A percentile compares a stretch with the other conserved stretches of the same genome.
These are phyloP conservation scores for Lodderomyces elongisporus DNA, from an alignment of 1,139 yeast species.

Conservation along the genomic window DNA sequence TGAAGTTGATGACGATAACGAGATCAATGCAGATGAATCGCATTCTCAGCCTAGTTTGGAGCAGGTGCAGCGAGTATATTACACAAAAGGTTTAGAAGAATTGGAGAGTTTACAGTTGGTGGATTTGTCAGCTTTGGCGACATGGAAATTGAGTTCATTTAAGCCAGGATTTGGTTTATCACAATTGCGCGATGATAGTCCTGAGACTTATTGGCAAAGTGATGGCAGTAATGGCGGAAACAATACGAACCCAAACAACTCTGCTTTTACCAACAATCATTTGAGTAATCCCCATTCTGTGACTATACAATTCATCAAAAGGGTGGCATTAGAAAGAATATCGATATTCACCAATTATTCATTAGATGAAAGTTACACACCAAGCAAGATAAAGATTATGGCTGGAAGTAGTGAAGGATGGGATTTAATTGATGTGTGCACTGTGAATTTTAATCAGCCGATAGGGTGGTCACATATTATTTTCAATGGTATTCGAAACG, in stretches of 20 bases:
- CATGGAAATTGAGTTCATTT: slow-evolving; percentile 78
- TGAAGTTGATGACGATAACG: slow-evolving; percentile 1
- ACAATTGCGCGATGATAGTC: slow-evolving; percentile 70
- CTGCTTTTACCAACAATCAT: slow-evolving; percentile 29
- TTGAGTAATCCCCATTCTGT: slow-evolving; percentile 77
- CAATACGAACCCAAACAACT: slow-evolving; percentile 18
- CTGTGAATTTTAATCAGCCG: slow-evolving; percentile 63
- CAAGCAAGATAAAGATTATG: slow-evolving; percentile 61
- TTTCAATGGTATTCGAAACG: slow-evolving; percentile 57
- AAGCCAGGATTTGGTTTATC: slow-evolving; percentile 71
- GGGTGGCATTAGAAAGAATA: slow-evolving; percentile 65
- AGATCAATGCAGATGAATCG: slow-evolving; percentile 3
- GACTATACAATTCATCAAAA: slow-evolving; percentile 76
- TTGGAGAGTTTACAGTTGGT: slow-evolving; percentile 54
- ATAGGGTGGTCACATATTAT: slow-evolving; percentile 82
- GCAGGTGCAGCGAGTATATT: slow-evolving; percentile 39
- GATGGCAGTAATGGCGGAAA: slow-evolving; percentile 58
- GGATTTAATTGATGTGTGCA: slow-evolving; percentile 72
- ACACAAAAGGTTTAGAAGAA: slow-evolving; percentile 47
- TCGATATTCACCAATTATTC: slow-evolving; percentile 64
- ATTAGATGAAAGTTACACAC: slow-evolving; percentile 90
- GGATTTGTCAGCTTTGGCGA: slow-evolving; percentile 77
- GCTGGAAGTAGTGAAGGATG: slow-evolving; percentile 84
- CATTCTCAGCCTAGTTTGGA: slow-evolving; percentile 30
- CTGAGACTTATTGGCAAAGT: slow-evolving; percentile 86